These are phyloP conservation scores for Hypoxylon lenormandii DNA, from an alignment of 495 filamentous ascomycete genomes.

Conservation along the genomic window DNA sequence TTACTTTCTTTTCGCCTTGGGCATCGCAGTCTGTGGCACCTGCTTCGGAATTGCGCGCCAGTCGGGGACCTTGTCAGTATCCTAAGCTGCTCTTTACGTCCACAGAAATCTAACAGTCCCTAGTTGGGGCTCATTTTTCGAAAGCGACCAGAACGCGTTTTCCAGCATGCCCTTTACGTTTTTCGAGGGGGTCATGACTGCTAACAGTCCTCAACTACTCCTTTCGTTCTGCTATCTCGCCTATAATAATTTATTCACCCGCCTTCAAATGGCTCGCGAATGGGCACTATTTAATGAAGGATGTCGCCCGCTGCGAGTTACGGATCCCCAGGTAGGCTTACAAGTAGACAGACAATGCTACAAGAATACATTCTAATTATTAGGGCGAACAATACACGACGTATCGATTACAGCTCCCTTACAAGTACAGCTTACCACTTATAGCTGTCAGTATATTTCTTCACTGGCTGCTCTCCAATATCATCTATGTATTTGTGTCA, in stretches of 20 bases:
- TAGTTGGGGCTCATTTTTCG: conserved; percentile 36
- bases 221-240: conserved; percentile 59
- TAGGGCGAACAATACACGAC: conserved; percentile 55
- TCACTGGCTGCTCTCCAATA: conserved; percentile 42
- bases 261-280: conserved; percentile 42
- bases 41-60: not conserved
- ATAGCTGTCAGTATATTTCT: conserved; percentile 35
- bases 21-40: conserved; percentile 18
- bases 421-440: conserved; percentile 45
- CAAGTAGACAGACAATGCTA: too few species aligned
- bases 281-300: conserved; percentile 36
- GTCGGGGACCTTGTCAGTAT: not conserved
- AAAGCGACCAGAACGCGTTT: conserved; percentile 38
- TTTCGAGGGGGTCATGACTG: conserved; percentile 46
- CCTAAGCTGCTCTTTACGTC: not conserved
- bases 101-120: not conserved
- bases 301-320: conserved; percentile 61
- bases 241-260: conserved; percentile 44
- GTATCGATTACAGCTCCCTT: conserved; percentile 51
- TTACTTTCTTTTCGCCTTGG: conserved; percentile 31
- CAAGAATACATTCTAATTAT: not conserved
- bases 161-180: conserved; percentile 12
- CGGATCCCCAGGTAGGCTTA: conserved; percentile 49
- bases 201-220: conserved; percentile 59
- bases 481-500: conserved; percentile 32